These are phyloP conservation scores for Chlorella sp. DNA, from an alignment of 139 green algal genomes.

Conservation along the genomic window DNA sequence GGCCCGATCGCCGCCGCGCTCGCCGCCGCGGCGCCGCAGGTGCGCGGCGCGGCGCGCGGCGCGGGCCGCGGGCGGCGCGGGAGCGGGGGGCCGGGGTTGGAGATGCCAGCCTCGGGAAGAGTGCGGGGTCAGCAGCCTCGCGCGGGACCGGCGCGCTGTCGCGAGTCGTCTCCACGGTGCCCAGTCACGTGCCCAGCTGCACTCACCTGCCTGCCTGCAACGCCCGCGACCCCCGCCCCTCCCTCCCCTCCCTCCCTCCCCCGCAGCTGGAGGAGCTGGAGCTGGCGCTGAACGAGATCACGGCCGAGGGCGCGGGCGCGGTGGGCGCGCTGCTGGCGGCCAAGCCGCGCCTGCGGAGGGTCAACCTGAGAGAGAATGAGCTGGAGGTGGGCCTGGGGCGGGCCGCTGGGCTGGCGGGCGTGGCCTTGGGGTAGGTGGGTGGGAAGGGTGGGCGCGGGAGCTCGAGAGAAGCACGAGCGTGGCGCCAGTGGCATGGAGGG, in stretches of 20 bases:
- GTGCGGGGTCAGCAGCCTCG: no score
- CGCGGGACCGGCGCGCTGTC: no score
- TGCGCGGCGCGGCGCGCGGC: no score
- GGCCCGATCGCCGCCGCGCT: constrained; percentile 56
- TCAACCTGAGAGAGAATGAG: constrained; percentile 91
- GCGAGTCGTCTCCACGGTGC: background rate
- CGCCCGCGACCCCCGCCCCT: background rate
- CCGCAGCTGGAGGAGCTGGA: constrained; percentile 71
- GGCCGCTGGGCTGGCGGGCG: background rate
- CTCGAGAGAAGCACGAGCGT: no score
- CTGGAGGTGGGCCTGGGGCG: constrained; percentile 61
- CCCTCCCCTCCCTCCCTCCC: background rate
- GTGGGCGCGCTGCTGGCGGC: constrained; percentile 56
- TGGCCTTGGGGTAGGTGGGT: background rate
- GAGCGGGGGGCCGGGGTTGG: no score
- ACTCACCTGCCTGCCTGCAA: background rate
- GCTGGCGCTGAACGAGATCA: constrained; percentile 86
- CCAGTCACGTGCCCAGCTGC: background rate
- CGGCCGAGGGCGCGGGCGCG: constrained; percentile 42
- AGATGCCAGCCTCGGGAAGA: no score
- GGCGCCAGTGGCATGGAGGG: no score
- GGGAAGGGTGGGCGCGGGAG: background rate
- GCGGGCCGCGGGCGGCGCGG: no score
- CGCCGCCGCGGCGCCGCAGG: constrained; percentile 23
- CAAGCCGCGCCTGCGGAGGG: constrained; percentile 51